phyloP scores from a whole-genome alignment of 345 rosid species.

The Rhodamnia argentea region DNA sequence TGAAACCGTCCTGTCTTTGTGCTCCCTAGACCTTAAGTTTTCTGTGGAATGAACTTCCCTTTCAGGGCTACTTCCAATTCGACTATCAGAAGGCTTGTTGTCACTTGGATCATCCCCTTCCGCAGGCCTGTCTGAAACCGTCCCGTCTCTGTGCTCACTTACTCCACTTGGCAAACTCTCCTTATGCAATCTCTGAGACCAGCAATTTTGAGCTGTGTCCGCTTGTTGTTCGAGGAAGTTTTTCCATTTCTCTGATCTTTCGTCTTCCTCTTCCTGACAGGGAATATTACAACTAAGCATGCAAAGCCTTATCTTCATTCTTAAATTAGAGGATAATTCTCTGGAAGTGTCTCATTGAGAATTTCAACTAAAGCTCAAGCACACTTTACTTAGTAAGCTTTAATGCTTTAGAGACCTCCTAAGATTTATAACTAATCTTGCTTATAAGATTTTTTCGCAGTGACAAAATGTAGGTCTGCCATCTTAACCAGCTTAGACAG shows the following conservation, averaged over 20 bases:
- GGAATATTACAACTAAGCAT: conserved; percentile 2
- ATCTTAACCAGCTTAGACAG: not conserved
- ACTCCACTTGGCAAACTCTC: conserved; percentile 7
- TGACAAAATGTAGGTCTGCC: not conserved
- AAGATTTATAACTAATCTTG: not conserved
- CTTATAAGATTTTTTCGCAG: not conserved
- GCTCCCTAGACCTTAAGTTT: conserved; percentile 17
- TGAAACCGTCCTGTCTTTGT: conserved; percentile 7
- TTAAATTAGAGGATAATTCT: not conserved
- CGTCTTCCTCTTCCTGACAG: conserved; percentile 83
- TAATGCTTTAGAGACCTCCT: not conserved
- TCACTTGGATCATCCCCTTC: conserved; percentile 12
- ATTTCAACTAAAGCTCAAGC: not conserved
- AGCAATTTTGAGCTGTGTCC: conserved; percentile 9
- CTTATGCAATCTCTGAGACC: conserved; percentile 13
- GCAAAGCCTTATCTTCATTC: not conserved
- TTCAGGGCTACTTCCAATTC: conserved; percentile 11
- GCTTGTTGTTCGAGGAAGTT: conserved; percentile 49
- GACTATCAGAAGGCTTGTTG: conserved; percentile 15
- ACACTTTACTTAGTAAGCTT: not conserved
- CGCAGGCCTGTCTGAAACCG: conserved; percentile 11
- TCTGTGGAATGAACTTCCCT: conserved; percentile 24
- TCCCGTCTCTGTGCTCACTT: conserved; percentile 5
- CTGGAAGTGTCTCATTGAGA: not conserved
- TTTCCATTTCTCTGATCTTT: conserved; percentile 68